These are phyloP conservation scores for Avena eriantha DNA, from an alignment of 176 grass and related monocot genomes.

Conservation along the genomic window DNA sequence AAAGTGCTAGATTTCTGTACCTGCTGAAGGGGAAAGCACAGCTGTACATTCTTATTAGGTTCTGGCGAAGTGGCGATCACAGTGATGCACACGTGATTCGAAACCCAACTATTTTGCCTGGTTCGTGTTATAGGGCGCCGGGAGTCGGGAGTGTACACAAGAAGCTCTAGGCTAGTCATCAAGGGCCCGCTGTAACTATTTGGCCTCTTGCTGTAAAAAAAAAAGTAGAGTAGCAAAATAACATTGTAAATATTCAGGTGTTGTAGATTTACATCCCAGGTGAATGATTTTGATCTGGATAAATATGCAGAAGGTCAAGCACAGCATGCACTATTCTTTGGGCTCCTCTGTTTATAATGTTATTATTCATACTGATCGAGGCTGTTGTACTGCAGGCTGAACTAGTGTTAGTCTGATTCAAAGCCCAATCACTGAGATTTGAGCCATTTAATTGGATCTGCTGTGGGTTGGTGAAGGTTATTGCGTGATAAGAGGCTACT, in stretches of 20 bases:
- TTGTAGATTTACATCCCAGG: constrained; percentile 14
- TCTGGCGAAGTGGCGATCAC: neutral
- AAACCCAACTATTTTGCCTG: neutral
- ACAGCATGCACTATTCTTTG: neutral
- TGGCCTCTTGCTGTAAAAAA: constrained; percentile 62
- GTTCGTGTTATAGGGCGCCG: neutral
- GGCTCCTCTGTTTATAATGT: neutral
- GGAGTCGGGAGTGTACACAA: constrained; percentile 29
- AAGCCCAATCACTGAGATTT: neutral
- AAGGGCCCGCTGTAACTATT: constrained; percentile 26
- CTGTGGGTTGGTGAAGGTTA: neutral
- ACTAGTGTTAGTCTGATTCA: neutral
- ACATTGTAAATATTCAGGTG: constrained; percentile 33
- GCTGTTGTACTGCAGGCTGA: too few relatives aligned
- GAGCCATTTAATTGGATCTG: neutral
- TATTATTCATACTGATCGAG: neutral
- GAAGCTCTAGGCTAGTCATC: constrained; percentile 46
- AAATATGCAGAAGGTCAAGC: neutral
- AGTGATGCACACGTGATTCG: too few relatives aligned
- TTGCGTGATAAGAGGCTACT: neutral
- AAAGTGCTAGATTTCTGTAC: neutral
- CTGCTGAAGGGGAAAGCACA: constrained; percentile 36
- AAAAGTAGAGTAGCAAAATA: constrained; percentile 55
- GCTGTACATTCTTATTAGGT: constrained; percentile 47
- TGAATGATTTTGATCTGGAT: neutral